Evolutionary conservation across 2,329 filamentous ascomycete species (phyloP), one percentile per base, ranked within the genome.

Genomic region (Rasamsonia emersonii): DNA sequence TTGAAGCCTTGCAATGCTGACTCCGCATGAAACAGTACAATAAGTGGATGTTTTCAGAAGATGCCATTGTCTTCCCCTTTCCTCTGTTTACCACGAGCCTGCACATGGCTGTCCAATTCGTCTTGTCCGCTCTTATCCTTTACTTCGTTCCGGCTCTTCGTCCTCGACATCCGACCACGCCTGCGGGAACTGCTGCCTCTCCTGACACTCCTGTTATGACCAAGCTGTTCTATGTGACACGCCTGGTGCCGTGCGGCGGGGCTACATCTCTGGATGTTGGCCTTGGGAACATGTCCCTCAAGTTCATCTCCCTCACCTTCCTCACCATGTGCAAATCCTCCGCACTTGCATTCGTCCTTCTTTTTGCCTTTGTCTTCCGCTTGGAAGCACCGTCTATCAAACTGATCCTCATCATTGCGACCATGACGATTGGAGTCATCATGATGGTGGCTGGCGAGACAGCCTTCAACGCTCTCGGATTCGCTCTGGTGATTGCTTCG

Each of bases 301-400:
- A 89, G 59, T 95, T 93, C 58, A 96, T 98, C 49, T 88, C 85
- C 24, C 75, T 98, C 45, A 95, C 89, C 7, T 98, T 98, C 58
- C 93, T 94, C 62, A 98, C 91, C 38, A 96, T 98, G 91, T 96
- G 91, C 65, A 98, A 98, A 71, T 96, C 89, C 4, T 95, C 88
- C 7, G 85, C 89, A 10, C 74, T 98, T 14, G 88, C 85, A 26
- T 98, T 96, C 54, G 91, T 98, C 33, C 78, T 98, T 14, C 60
- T 94, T 29, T 98, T 98, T 55, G 91, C 91, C 41, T 94, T 98
- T 53, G 57, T 93, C 28, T 96, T 98, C 66, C 79, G 83, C 32
- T 77, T 98, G 32, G 91, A 98, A 61, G 75, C 75, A 8, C 86
- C 85, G 0, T 95, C 89, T 0, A 78, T 82, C 70, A 83, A 81